phyloP scores from a whole-genome alignment of 495 filamentous ascomycete genomes.

The Melanomma pulvis-pyrius region DNA sequence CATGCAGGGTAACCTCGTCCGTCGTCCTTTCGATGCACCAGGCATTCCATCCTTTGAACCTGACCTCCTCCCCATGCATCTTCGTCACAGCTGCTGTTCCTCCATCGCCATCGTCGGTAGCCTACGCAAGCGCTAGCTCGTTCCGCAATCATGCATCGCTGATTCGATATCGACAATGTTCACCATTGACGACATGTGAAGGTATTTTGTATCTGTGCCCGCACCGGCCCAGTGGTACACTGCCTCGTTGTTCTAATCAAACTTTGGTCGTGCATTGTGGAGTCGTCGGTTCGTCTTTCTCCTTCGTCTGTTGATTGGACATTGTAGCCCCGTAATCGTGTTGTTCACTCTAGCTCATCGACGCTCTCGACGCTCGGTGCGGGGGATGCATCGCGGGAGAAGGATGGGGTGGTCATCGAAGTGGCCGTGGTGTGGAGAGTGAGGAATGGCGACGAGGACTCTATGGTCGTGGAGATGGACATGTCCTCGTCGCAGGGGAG shows the following conservation, averaged over 20 bases:
- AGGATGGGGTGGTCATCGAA: constrained; percentile 10
- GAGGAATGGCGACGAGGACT: not conserved
- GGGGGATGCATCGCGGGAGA: constrained; percentile 30
- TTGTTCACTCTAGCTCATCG: constrained; percentile 50
- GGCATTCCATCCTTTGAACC: too few relatives aligned
- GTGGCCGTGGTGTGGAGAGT: not conserved
- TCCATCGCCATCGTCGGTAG: not conserved
- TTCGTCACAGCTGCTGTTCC: too few relatives aligned
- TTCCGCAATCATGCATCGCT: not conserved
- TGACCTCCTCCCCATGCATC: too few relatives aligned
- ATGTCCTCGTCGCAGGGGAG: constrained; percentile 9
- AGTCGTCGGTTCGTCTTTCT: too few relatives aligned
- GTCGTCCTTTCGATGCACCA: too few relatives aligned
- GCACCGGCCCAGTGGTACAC: too few relatives aligned
- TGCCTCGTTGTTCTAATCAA: too few relatives aligned
- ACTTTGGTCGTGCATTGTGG: too few relatives aligned
- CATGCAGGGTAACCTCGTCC: too few relatives aligned
- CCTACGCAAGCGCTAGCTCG: too few relatives aligned
- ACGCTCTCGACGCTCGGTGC: constrained; percentile 15
- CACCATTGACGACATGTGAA: not conserved
- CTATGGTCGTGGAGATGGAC: not conserved
- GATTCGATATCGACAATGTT: not conserved
- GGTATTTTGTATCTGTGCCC: too few relatives aligned
- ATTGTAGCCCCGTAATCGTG: not conserved
- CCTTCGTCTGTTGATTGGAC: not conserved